Percentiles rank a stretch among this genome's conserved stretches.
These are phyloP conservation scores for Tolypocladium capitatum DNA, from an alignment of 2,329 filamentous ascomycete genomes.

Conservation along the genomic window DNA sequence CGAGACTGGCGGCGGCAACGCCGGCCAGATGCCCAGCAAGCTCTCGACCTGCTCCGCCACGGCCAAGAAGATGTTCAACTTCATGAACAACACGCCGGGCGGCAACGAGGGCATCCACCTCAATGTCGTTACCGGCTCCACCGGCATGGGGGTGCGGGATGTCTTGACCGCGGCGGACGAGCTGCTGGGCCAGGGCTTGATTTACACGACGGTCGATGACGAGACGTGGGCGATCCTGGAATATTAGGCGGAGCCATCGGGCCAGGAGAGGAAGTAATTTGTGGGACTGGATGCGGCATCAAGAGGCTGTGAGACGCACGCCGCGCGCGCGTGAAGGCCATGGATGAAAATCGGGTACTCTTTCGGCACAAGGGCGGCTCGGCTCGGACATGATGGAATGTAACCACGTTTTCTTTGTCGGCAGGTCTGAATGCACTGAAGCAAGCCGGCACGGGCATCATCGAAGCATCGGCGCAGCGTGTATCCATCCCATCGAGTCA, in stretches of 20 bases:
- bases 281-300: background rate
- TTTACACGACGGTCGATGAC: slow-evolving; percentile 88
- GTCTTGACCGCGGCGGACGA: slow-evolving; percentile 72
- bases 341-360: background rate
- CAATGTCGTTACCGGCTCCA: slow-evolving; percentile 56
- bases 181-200: slow-evolving; percentile 56
- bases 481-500: background rate
- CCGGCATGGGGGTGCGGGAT: slow-evolving; percentile 54
- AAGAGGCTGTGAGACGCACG: background rate
- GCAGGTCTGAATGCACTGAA: background rate
- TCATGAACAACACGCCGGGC: slow-evolving; percentile 52
- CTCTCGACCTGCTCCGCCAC: slow-evolving; percentile 35
- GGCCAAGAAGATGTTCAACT: slow-evolving; percentile 59
- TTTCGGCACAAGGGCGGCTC: background rate
- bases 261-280: too few species aligned
- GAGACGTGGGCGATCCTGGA: slow-evolving; percentile 83
- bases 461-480: background rate
- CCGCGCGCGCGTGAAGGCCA: background rate
- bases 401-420: background rate
- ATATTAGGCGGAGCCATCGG: slow-evolving; percentile 2
- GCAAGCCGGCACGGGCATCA: background rate
- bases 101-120: slow-evolving; percentile 76
- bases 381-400: background rate
- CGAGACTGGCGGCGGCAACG: slow-evolving; percentile 21
- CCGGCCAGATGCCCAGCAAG: slow-evolving; percentile 24